Conservation (phyloP, 345 rosid genomes). For the Combretum micranthum region DNA sequence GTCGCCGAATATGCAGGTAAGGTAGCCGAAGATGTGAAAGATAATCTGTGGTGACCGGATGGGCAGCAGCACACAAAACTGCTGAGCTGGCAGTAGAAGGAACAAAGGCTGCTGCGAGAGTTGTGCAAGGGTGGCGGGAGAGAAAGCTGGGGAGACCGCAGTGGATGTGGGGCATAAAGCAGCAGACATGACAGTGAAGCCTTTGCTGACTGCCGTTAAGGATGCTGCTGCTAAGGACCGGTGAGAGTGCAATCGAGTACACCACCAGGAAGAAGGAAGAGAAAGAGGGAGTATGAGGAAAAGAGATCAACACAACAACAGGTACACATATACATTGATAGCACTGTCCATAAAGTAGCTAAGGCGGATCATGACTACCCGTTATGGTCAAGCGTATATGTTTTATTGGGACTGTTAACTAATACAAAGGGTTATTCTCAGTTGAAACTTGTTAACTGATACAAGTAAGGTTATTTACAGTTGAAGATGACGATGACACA, state of each 20-base stretch:
- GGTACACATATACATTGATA: conserved; percentile 15
- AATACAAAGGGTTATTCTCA: too few relatives aligned
- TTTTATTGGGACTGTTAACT: too few relatives aligned
- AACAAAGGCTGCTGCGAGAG: conserved; percentile 18
- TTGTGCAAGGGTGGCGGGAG: conserved; percentile 33
- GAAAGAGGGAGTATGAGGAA: conserved; percentile 30
- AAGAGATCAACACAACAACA: conserved; percentile 18
- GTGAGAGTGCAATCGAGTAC: conserved; percentile 51
- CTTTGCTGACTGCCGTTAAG: conserved; percentile 52
- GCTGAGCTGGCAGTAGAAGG: conserved; percentile 33
- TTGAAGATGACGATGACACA: too few relatives aligned
- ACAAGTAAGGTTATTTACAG: too few relatives aligned
- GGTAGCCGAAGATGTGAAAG: conserved; percentile 37
- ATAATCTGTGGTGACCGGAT: conserved; percentile 51
- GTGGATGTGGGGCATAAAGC: conserved; percentile 51
- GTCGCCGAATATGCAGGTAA: conserved; percentile 41
- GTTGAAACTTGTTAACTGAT: too few relatives aligned
- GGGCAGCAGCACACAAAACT: conserved; percentile 66
- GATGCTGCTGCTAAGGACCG: conserved; percentile 39
- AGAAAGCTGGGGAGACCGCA: conserved; percentile 39
- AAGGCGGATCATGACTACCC: too few relatives aligned
- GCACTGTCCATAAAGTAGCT: not conserved
- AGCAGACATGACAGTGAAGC: conserved; percentile 52
- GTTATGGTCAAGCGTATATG: too few relatives aligned
- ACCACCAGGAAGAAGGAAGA: conserved; percentile 73